These are phyloP conservation scores for Elongisporangium undulatum DNA, from an alignment of 352 stramenopile genomes.

Conservation along the genomic window DNA sequence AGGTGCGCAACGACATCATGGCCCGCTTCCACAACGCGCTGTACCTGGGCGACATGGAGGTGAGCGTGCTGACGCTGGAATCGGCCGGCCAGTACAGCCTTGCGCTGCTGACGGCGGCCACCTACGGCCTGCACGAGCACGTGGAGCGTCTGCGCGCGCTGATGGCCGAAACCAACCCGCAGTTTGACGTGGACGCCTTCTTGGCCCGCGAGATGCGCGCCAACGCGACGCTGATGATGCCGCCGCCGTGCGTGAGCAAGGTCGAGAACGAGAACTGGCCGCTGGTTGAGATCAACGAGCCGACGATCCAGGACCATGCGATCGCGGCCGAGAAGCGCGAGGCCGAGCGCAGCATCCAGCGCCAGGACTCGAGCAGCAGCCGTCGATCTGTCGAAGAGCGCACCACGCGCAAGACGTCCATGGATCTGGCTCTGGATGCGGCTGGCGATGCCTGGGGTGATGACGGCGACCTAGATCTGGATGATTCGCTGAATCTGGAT, in stretches of 20 bases:
- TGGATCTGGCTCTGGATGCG: constrained; percentile 70
- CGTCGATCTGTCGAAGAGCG: constrained; percentile 36
- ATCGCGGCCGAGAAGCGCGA: constrained; percentile 77
- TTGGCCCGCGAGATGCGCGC: constrained; percentile 55
- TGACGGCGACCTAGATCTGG: constrained; percentile 85
- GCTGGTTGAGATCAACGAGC: constrained; percentile 93
- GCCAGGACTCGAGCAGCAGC: constrained; percentile 27
- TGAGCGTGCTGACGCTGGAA: constrained; percentile 95
- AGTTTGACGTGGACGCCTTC: constrained; percentile 66
- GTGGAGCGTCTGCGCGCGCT: constrained; percentile 90
- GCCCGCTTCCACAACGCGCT: constrained; percentile 98
- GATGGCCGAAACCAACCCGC: constrained; percentile 89
- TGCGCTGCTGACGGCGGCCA: constrained; percentile 95
- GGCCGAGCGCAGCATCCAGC: constrained; percentile 63
- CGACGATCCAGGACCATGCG: constrained; percentile 80
- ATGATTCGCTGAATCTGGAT: constrained; percentile 47
- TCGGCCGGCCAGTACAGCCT: constrained; percentile 94
- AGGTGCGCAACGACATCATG: constrained; percentile 98
- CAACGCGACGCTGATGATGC: constrained; percentile 87
- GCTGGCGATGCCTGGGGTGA: constrained; percentile 73
- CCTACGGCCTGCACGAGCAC: constrained; percentile 94
- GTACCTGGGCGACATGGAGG: constrained; percentile 95
- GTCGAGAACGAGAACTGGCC: constrained; percentile 97
- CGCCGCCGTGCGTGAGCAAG: constrained; percentile 90
- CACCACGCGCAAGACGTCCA: constrained; percentile 51